A percentile compares a stretch with the other conserved stretches of the same genome.
Conservation (phyloP, 768 basidiomycete genomes). For the Tricholoma terreum region DNA sequence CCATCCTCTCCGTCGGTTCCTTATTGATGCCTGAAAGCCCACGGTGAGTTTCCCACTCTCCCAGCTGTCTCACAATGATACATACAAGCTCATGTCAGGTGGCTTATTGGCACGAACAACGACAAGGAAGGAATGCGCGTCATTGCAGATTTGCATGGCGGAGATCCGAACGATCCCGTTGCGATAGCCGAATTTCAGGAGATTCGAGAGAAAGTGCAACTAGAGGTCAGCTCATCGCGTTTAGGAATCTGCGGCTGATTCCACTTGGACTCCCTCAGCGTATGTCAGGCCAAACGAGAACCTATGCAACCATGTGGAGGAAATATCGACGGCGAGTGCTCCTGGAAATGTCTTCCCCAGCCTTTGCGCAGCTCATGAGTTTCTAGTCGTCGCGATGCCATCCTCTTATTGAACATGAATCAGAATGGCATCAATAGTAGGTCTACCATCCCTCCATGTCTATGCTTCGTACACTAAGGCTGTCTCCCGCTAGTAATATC, state of each 20-base stretch:
- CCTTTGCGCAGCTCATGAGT: slow-evolving; percentile 20
- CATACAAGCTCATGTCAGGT: too few relatives aligned
- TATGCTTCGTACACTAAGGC: not conserved
- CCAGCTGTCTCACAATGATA: too few relatives aligned
- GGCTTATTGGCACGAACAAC: slow-evolving; percentile 84
- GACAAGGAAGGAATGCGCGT: slow-evolving; percentile 84
- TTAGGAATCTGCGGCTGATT: too few relatives aligned
- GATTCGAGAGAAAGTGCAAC: slow-evolving; percentile 76
- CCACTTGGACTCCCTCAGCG: slow-evolving; percentile 42
- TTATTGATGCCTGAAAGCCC: slow-evolving; percentile 85
- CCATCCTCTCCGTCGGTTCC: slow-evolving; percentile 69
- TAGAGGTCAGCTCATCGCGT: slow-evolving; percentile 53
- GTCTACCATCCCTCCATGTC: slow-evolving; percentile 10
- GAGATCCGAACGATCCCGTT: slow-evolving; percentile 59
- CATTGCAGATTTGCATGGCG: slow-evolving; percentile 86
- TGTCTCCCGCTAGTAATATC: slow-evolving; percentile 66
- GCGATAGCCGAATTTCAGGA: slow-evolving; percentile 83
- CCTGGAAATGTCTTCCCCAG: slow-evolving; percentile 90
- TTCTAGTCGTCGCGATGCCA: not conserved
- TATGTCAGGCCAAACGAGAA: slow-evolving; percentile 67
- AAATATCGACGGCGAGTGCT: slow-evolving; percentile 83
- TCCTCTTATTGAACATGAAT: too few relatives aligned
- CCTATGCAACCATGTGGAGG: slow-evolving; percentile 81
- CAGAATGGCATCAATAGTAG: slow-evolving; percentile 94
- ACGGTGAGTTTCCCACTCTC: too few relatives aligned